Evolutionary conservation across 192 early-diverging fungal species (phyloP), one percentile per base, ranked within the genome.

Genomic region (Coemansia sp.): DNA sequence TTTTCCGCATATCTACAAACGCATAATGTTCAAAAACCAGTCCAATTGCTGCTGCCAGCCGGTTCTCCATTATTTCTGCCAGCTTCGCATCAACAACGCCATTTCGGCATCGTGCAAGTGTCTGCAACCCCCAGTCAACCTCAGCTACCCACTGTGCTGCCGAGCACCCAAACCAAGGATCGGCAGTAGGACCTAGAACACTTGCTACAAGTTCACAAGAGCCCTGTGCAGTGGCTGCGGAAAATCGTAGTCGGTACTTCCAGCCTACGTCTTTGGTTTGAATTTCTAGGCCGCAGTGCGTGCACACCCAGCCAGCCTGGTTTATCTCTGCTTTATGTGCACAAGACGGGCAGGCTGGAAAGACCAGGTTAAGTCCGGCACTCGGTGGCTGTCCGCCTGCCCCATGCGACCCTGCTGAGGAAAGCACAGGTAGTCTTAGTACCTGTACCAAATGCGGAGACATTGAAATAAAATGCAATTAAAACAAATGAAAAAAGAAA

Each of bases 161-260:
- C 10, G 61, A 20, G 52, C 68, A 70, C 13, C 68, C 68, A 51
- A 70, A 70, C 46, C 56, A 64, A 14, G 26, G 40, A 5, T 70
- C 61, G 3, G 56, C 61, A 2, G 20, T 47, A 13, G 61, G 3
- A 6, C 68, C 68, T 11, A 70, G 47, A 1, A 59, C 47, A 8
- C 61, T 52, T 18, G 38, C 46, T 0, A 30, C 18, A 14, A 47
- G 21, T 57, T 54, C 61, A 2, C 12, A 30, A 47, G 21, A 33
- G 18, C 19, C 19, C 47, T 18, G 12, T 11, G 15, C 18, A 43
- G 21, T 35, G 48, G 30, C 38, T 5, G 41, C 33, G 53, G 57
- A 54, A 8, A 54, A 19, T 4, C 28, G 45, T 6, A 63, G 20
- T 14, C 67, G 55, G 48, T 70, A 70, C 3, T 61, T 70, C 68